Evolutionary conservation across 2,329 filamentous ascomycete genomes (phyloP).

Genomic region (Conoideocrella luteorostrata): DNA sequence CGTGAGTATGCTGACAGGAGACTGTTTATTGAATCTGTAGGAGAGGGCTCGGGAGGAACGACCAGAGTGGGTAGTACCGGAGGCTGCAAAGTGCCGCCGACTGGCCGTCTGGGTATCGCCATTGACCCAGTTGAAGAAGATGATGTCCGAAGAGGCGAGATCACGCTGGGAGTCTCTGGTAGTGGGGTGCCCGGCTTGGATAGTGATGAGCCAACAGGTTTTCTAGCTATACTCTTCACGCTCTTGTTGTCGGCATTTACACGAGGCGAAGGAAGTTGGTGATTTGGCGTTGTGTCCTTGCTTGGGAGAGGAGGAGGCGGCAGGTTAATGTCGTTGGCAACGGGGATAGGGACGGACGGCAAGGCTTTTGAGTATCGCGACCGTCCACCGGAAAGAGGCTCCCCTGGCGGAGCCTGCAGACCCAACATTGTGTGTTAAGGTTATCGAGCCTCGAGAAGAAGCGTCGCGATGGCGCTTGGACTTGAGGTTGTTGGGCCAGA

Average conservation of each 20-base stretch:
- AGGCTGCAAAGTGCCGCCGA: conserved; percentile 11
- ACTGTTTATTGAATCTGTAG: conserved; percentile 46
- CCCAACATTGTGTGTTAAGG: conserved; percentile 6
- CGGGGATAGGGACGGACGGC: conserved; percentile 41
- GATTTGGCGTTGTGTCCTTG: conserved; percentile 18
- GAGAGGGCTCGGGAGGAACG: conserved; percentile 27
- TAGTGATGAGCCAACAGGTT: conserved; percentile 14
- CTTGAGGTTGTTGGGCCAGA: background rate
- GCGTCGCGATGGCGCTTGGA: background rate
- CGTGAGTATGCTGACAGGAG: conserved; percentile 49
- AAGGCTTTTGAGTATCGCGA: conserved; percentile 55
- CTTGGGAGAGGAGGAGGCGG: conserved; percentile 15
- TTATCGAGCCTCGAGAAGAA: background rate
- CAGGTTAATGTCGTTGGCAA: conserved; percentile 13
- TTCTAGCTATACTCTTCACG: conserved; percentile 12
- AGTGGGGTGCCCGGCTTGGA: conserved; percentile 1
- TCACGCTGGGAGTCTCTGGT: background rate
- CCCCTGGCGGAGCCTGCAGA: background rate
- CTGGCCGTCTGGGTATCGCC: conserved; percentile 32
- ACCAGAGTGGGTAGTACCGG: conserved; percentile 7
- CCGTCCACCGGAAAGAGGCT: conserved; percentile 26
- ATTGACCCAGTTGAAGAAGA: conserved; percentile 16
- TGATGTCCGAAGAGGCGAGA: conserved; percentile 13
- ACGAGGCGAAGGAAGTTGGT: conserved; percentile 13
- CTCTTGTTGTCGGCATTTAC: conserved; percentile 13